A percentile compares a stretch with the other conserved stretches of the same genome.
These are phyloP conservation scores for Cytospora schulzeri DNA, from an alignment of 2,329 filamentous ascomycete genomes.

Conservation along the genomic window DNA sequence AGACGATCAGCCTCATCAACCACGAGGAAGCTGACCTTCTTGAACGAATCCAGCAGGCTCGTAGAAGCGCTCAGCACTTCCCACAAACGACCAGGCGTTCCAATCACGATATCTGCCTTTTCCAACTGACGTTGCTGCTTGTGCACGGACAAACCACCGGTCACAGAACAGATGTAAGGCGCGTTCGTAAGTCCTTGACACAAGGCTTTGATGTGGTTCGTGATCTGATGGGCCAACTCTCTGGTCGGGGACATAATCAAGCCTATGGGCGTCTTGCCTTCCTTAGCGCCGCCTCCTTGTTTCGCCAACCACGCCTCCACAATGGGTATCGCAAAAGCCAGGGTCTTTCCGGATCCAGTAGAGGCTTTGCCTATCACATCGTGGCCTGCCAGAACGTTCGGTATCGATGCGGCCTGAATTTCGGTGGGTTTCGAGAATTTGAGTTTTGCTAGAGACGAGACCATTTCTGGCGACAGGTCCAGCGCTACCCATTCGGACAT, in stretches of 20 bases:
- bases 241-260: slow-evolving; percentile 88
- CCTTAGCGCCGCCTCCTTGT: slow-evolving; percentile 40
- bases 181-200: slow-evolving; percentile 63
- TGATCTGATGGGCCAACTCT: slow-evolving; percentile 90
- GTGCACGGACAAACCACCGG: slow-evolving; percentile 88
- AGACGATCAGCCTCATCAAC: slow-evolving; percentile 93
- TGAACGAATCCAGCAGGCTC: slow-evolving; percentile 70
- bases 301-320: slow-evolving; percentile 74
- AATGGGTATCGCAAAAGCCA: slow-evolving; percentile 93
- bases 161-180: slow-evolving; percentile 82
- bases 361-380: slow-evolving; percentile 96
- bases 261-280: slow-evolving; percentile 61
- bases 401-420: slow-evolving; percentile 81
- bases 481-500: slow-evolving; percentile 79
- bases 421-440: slow-evolving; percentile 79
- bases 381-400: slow-evolving; percentile 77
- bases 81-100: slow-evolving; percentile 90
- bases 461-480: slow-evolving; percentile 69
- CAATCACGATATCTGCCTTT: slow-evolving; percentile 89
- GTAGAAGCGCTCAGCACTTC: slow-evolving; percentile 82
- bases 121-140: slow-evolving; percentile 88
- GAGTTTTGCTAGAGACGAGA: slow-evolving; percentile 76
- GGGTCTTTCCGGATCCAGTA: slow-evolving; percentile 93
- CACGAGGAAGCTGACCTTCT: slow-evolving; percentile 77
- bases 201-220: slow-evolving; percentile 77